phyloP scores from a whole-genome alignment of 2,329 filamentous ascomycete genomes.

The Truncatella angustata region DNA sequence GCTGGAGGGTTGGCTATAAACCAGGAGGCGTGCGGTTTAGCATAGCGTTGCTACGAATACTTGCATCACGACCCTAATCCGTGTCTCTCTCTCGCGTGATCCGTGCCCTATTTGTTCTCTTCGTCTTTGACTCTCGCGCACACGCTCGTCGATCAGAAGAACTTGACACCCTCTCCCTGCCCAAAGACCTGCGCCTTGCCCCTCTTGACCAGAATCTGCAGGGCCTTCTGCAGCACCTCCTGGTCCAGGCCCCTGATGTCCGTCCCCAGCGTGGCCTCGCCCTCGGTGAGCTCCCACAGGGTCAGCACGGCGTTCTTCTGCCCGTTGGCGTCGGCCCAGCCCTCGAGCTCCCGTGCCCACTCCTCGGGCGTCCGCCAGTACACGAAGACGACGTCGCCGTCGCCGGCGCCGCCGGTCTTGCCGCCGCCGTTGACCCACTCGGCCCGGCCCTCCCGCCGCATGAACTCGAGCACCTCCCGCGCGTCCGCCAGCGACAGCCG shows the following conservation, averaged over 20 bases:
- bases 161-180: slow-evolving; percentile 89
- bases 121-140: neutral
- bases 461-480: slow-evolving; percentile 56
- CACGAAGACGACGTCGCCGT: slow-evolving; percentile 64
- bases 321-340: slow-evolving; percentile 82
- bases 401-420: slow-evolving; percentile 23
- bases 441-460: slow-evolving; percentile 57
- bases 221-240: slow-evolving; percentile 74
- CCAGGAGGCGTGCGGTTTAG: neutral
- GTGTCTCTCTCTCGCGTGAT: too few relatives aligned
- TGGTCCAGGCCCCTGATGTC: slow-evolving; percentile 85
- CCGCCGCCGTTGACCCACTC: slow-evolving; percentile 57
- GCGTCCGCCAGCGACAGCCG: slow-evolving; percentile 50
- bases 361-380: slow-evolving; percentile 88
- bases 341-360: slow-evolving; percentile 78
- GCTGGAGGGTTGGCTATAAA: neutral
- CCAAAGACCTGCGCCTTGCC: slow-evolving; percentile 95
- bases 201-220: slow-evolving; percentile 80
- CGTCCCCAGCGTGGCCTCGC: slow-evolving; percentile 72
- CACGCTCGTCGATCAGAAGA: slow-evolving; percentile 65
- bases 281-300: slow-evolving; percentile 85
- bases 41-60: neutral
- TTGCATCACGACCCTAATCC: neutral
- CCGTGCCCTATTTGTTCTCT: too few relatives aligned
- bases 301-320: slow-evolving; percentile 89